phyloP scores from a whole-genome alignment of 352 stramenopile species.

The Phytophthora multivora region DNA sequence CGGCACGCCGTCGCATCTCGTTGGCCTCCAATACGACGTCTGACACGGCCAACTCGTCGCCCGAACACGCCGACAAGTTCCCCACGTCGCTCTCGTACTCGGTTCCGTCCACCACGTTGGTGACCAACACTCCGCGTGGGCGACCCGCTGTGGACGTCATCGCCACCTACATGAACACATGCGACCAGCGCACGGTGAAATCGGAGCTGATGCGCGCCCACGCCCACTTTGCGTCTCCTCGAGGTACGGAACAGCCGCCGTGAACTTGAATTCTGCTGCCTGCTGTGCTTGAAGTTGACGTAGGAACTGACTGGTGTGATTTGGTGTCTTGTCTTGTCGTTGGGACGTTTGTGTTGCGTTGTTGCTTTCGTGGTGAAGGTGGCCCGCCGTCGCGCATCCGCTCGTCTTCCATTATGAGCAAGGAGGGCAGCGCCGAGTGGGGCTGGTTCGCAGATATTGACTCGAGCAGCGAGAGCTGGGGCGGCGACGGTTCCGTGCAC shows the following conservation, averaged over 20 bases:
- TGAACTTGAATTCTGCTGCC: conserved; percentile 19
- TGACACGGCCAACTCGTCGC: conserved; percentile 38
- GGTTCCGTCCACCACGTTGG: conserved; percentile 56
- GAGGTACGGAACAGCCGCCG: conserved; percentile 41
- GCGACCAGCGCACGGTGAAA: conserved; percentile 76
- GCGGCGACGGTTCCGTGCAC: conserved; percentile 66
- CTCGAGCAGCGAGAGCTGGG: conserved; percentile 84
- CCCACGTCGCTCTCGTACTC: conserved; percentile 74
- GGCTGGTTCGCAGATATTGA: conserved; percentile 90
- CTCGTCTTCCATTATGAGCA: conserved; percentile 72
- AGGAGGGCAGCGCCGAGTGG: conserved; percentile 85
- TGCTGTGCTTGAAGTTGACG: conserved; percentile 33
- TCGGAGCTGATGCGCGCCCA: conserved; percentile 79
- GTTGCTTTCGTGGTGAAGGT: conserved; percentile 33
- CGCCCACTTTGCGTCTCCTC: conserved; percentile 74
- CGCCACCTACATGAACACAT: conserved; percentile 91
- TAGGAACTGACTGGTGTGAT: conserved; percentile 36
- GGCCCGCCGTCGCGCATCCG: conserved; percentile 52
- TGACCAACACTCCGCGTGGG: conserved; percentile 70
- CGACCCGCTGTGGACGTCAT: conserved; percentile 85
- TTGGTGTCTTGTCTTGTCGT: conserved; percentile 37
- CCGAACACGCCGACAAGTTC: conserved; percentile 47
- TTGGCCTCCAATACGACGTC: conserved; percentile 46
- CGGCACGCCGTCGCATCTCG: conserved; percentile 50
- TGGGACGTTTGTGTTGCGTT: conserved; percentile 28